A percentile compares a stretch with the other conserved stretches of the same genome.
Evolutionary conservation across 2,329 filamentous ascomycete genomes (phyloP).

Genomic region (Alternaria tenuissima): DNA sequence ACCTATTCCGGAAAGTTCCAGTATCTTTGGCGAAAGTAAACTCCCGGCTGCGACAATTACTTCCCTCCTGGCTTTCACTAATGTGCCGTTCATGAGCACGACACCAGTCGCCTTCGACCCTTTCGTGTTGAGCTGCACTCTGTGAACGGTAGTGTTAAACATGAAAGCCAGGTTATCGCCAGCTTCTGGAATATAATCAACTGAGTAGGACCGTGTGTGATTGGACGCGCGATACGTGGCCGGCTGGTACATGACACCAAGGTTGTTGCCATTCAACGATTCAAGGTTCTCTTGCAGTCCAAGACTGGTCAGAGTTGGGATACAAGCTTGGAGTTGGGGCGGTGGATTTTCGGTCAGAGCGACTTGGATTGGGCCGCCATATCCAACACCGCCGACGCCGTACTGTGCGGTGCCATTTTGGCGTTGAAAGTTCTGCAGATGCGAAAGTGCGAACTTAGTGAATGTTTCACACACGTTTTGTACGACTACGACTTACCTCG

Average conservation of each 20-base stretch:
- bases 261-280: conserved; percentile 59
- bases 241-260: conserved; percentile 59
- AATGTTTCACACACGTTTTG: neutral
- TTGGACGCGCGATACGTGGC: conserved; percentile 58
- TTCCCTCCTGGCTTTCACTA: conserved; percentile 39
- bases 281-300: conserved; percentile 53
- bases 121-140: conserved; percentile 43
- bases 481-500: neutral
- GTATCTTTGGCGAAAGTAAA: conserved; percentile 27
- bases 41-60: conserved; percentile 34
- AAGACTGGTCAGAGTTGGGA: conserved; percentile 57
- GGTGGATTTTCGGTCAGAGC: conserved; percentile 54
- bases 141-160: conserved; percentile 47
- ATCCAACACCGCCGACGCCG: conserved; percentile 34
- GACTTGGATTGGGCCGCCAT: conserved; percentile 41
- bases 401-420: conserved; percentile 28
- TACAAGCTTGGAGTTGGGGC: conserved; percentile 53
- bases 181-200: conserved; percentile 53
- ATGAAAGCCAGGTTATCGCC: conserved; percentile 54
- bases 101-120: conserved; percentile 35
- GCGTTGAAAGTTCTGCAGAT: conserved; percentile 37
- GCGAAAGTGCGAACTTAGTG: neutral
- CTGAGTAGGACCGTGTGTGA: conserved; percentile 60
- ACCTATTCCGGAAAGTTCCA: conserved; percentile 36
- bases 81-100: conserved; percentile 29